Conservation (phyloP, 2,329 filamentous ascomycete genomes). For the Huntiella abstrusa region DNA sequence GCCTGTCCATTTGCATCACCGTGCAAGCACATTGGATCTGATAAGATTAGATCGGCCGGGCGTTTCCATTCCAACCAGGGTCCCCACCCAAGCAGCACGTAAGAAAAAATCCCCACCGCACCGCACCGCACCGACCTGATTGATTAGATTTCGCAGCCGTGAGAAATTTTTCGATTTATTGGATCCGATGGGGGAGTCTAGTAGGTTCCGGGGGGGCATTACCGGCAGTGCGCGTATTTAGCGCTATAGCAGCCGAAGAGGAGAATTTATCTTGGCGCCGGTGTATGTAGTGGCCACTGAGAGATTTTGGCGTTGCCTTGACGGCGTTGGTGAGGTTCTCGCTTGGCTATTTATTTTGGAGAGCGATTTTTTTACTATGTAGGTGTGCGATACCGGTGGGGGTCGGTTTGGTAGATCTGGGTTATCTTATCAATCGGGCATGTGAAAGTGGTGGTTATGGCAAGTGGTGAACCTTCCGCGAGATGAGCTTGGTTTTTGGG, state of each 20-base stretch:
- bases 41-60: slow-evolving; percentile 9
- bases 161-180: neutral
- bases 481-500: too few species aligned
- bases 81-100: too few species aligned
- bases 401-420: neutral
- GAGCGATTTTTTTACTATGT: neutral
- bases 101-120: too few species aligned
- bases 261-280: neutral
- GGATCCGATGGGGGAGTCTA: too few species aligned
- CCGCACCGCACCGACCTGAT: too few species aligned
- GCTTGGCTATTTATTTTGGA: neutral
- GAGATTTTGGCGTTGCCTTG: neutral
- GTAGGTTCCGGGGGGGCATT: too few species aligned
- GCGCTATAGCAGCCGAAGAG: neutral
- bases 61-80: neutral
- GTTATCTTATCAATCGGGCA: too few species aligned
- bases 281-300: neutral
- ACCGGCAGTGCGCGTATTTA: too few species aligned
- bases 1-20: too few species aligned
- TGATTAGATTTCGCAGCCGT: neutral
- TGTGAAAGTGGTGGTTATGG: too few species aligned
- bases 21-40: neutral
- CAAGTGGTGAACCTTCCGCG: too few species aligned
- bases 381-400: neutral
- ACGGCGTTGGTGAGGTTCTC: neutral